phyloP scores from a whole-genome alignment of 176 grass and related monocot genomes.

The Zea luxurians region DNA sequence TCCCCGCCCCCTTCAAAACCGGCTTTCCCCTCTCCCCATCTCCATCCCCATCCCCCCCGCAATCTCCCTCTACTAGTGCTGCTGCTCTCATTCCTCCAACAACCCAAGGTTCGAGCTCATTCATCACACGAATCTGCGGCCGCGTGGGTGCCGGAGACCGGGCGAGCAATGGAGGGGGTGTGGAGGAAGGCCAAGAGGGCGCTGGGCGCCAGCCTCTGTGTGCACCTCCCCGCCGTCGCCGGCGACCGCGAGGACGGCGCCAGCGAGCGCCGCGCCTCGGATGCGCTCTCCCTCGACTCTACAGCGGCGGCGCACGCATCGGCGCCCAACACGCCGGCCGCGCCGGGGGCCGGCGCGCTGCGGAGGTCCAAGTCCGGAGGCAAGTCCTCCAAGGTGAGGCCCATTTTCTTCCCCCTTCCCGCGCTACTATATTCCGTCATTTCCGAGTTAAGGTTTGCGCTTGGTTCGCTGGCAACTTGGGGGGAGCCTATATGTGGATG shows the following conservation, averaged over 20 bases:
- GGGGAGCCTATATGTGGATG: slow-evolving; percentile 23
- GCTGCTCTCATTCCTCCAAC: background rate
- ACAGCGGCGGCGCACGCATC: slow-evolving; percentile 19
- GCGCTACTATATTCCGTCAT: background rate
- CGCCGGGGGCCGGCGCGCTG: slow-evolving; percentile 42
- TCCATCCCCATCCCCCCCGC: background rate
- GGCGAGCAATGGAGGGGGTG: slow-evolving; percentile 54
- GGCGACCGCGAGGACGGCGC: slow-evolving; percentile 38
- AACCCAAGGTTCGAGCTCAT: background rate
- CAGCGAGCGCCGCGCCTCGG: slow-evolving; percentile 49
- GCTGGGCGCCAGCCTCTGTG: slow-evolving; percentile 64
- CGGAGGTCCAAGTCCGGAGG: slow-evolving; percentile 68
- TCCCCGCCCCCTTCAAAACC: slow-evolving; percentile 39
- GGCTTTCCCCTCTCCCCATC: background rate
- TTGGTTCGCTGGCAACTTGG: background rate
- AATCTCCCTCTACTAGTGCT: background rate
- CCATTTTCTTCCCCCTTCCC: background rate
- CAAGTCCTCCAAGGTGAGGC: slow-evolving; percentile 73
- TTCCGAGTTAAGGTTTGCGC: slow-evolving; percentile 21
- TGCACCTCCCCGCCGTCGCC: slow-evolving; percentile 45
- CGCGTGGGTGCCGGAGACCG: background rate
- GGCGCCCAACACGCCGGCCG: slow-evolving; percentile 53
- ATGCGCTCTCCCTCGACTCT: slow-evolving; percentile 34
- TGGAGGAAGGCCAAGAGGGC: slow-evolving; percentile 88
- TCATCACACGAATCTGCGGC: background rate